Evolutionary conservation across 23 red algal genomes (phyloP).

Genomic region (Cyanidioschyzon merolae): DNA sequence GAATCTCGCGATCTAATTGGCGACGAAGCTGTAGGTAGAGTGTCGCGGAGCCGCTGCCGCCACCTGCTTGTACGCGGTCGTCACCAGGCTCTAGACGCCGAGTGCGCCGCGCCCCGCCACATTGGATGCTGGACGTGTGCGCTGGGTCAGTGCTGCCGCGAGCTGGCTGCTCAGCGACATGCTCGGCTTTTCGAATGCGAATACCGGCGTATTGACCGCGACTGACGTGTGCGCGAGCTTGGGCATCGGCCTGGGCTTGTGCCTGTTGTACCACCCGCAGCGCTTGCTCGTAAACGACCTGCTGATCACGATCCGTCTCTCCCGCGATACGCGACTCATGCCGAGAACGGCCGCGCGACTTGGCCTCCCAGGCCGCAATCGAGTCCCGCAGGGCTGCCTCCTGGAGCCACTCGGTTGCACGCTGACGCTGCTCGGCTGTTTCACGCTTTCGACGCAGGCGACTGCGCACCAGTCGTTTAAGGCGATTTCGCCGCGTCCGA

Average conservation of each 20-base stretch:
- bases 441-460: background rate
- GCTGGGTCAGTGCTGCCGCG: background rate
- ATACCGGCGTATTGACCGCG: background rate
- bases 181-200: background rate
- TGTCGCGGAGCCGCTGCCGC: background rate
- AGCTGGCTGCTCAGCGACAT: background rate
- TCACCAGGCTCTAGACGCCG: background rate
- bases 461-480: background rate
- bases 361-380: background rate
- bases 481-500: conserved; percentile 1
- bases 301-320: background rate
- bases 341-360: background rate
- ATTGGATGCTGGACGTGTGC: background rate
- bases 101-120: background rate
- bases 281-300: background rate
- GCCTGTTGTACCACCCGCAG: background rate
- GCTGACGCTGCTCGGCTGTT: background rate
- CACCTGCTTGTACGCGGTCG: background rate
- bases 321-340: background rate
- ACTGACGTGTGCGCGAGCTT: background rate
- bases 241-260: background rate
- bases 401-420: background rate
- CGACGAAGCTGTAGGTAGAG: background rate
- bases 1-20: background rate
- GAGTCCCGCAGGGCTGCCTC: background rate